A percentile compares a stretch with the other conserved stretches of the same genome.
phyloP scores from a whole-genome alignment of 2,329 filamentous ascomycete species.

The Xylaria sp. region DNA sequence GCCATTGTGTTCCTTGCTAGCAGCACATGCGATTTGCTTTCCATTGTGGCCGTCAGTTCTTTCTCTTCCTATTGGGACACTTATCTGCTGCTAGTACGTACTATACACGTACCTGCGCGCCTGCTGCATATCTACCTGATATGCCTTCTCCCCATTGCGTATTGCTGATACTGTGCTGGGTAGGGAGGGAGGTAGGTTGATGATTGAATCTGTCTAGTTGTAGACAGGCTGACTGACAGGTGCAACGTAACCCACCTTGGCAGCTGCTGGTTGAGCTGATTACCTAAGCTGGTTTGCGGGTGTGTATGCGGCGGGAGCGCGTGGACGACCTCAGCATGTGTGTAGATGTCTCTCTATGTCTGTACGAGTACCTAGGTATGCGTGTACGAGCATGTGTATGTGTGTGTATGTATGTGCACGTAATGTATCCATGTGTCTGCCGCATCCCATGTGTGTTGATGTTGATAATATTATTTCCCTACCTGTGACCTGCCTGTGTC shows the following conservation, averaged over 20 bases:
- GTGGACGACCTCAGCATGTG: too few relatives aligned
- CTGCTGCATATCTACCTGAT: slow-evolving; percentile 26
- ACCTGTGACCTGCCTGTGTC: not conserved
- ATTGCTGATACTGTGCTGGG: not conserved
- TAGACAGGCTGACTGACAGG: too few relatives aligned
- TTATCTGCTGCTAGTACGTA: slow-evolving; percentile 13
- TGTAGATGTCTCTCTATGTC: too few relatives aligned
- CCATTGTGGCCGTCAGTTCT: not conserved
- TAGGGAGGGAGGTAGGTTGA: too few relatives aligned
- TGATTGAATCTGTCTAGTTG: too few relatives aligned
- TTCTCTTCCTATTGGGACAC: slow-evolving; percentile 12
- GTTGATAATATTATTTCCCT: not conserved
- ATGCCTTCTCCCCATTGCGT: not conserved
- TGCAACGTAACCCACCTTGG: too few relatives aligned
- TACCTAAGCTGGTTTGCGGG: too few relatives aligned
- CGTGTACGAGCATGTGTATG: slow-evolving; percentile 3
- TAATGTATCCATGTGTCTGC: too few relatives aligned
- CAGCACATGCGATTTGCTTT: not conserved
- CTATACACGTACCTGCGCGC: not conserved
- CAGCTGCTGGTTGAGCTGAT: too few relatives aligned
- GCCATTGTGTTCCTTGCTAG: not conserved
- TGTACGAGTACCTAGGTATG: not conserved
- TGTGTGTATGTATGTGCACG: not conserved
- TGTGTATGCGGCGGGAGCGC: too few relatives aligned
- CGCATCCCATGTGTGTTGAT: not conserved